Evolutionary conservation across 192 early-diverging fungal genomes (phyloP).

Genomic region (Entomortierella beljakovae): DNA sequence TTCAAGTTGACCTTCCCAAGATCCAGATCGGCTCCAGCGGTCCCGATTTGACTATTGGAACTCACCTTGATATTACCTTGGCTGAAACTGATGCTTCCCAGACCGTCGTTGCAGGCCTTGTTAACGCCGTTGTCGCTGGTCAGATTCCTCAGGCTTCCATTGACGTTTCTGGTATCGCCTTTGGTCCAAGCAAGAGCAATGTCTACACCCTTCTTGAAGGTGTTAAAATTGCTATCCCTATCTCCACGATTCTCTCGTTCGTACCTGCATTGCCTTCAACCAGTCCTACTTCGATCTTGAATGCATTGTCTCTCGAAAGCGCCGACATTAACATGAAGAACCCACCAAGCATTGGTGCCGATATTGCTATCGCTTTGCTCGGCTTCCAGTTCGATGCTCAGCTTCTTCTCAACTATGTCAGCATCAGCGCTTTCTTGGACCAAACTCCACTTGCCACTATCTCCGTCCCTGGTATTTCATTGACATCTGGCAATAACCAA

Average conservation of each 20-base stretch:
- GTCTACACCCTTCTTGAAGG: conserved; percentile 37
- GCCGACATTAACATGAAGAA: conserved; percentile 47
- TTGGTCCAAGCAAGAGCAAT: conserved; percentile 27
- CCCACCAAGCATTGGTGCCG: conserved; percentile 49
- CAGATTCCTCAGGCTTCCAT: conserved; percentile 22
- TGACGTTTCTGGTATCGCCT: conserved; percentile 28
- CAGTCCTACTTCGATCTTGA: conserved; percentile 21
- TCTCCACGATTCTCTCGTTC: conserved; percentile 35
- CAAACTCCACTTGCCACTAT: conserved; percentile 36
- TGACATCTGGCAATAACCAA: conserved; percentile 43
- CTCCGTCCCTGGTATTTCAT: conserved; percentile 33
- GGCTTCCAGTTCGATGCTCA: conserved; percentile 44
- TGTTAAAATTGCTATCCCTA: conserved; percentile 33
- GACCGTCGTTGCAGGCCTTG: conserved; percentile 30
- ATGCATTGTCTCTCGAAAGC: conserved; percentile 27
- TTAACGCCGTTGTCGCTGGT: conserved; percentile 34
- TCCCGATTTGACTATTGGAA: conserved; percentile 25
- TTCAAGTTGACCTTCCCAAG: conserved; percentile 37
- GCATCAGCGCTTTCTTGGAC: conserved; percentile 49
- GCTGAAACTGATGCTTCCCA: conserved; percentile 32
- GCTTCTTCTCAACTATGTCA: conserved; percentile 51
- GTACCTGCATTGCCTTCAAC: conserved; percentile 7
- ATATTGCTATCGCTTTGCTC: conserved; percentile 33
- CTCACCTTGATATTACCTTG: conserved; percentile 28
- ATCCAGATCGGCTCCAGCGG: conserved; percentile 22